Percentiles rank a stretch among this genome's conserved stretches.
phyloP scores from a whole-genome alignment of 2,329 filamentous ascomycete species.

The Ophiostoma angusticollis region DNA sequence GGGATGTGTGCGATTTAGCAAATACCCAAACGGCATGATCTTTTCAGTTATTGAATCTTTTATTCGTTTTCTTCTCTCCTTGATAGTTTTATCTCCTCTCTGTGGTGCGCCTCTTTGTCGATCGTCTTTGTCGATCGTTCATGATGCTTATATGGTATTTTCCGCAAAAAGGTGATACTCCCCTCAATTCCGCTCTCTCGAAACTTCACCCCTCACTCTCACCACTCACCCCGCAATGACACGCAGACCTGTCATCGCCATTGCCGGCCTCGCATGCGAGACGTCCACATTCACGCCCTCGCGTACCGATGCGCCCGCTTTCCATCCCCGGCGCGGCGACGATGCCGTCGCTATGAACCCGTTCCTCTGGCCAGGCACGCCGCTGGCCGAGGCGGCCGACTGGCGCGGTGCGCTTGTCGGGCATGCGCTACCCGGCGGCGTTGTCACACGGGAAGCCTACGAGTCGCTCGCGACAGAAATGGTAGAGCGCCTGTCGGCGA shows the following conservation, averaged over 20 bases:
- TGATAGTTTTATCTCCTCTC: too few species aligned
- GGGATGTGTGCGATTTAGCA: too few species aligned
- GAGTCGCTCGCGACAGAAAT: slow-evolving; percentile 31
- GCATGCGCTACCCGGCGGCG: slow-evolving; percentile 36
- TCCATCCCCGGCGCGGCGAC: slow-evolving; percentile 31
- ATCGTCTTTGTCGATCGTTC: too few species aligned
- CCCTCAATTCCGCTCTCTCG: background rate
- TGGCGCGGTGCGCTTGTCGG: slow-evolving; percentile 41
- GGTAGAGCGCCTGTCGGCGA: slow-evolving; percentile 23
- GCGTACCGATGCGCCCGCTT: slow-evolving; percentile 33
- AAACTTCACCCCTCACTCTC: background rate
- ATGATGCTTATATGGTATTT: too few species aligned
- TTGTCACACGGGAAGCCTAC: slow-evolving; percentile 32
- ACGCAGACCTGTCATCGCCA: slow-evolving; percentile 29
- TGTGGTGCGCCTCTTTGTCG: too few species aligned
- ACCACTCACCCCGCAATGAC: slow-evolving; percentile 1
- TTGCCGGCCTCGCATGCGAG: slow-evolving; percentile 40
- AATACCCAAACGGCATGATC: too few species aligned
- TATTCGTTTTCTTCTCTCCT: too few species aligned
- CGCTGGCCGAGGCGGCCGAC: slow-evolving; percentile 28
- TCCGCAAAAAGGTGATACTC: too few species aligned
- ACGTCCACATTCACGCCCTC: slow-evolving; percentile 40
- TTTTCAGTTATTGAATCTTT: too few species aligned
- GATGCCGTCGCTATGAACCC: slow-evolving; percentile 32
- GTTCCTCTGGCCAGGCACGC: slow-evolving; percentile 29